Conservation (phyloP, 768 basidiomycete genomes). For the Lenzites betulinus region DNA sequence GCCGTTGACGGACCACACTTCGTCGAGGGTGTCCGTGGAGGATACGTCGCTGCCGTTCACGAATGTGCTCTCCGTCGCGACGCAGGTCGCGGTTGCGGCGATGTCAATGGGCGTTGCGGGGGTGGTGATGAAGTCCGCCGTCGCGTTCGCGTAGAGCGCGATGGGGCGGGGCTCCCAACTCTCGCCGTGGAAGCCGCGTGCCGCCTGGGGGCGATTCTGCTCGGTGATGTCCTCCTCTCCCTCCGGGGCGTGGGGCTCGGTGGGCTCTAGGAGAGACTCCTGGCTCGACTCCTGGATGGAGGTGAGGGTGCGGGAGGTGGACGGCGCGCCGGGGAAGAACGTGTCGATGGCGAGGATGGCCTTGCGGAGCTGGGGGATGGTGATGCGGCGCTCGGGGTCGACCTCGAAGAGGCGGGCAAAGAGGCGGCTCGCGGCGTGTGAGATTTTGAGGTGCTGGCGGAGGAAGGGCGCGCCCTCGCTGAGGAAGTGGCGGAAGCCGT, state of each 20-base stretch:
- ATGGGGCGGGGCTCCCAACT: constrained; percentile 14
- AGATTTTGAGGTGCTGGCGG: constrained; percentile 41
- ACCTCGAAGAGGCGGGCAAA: constrained; percentile 34
- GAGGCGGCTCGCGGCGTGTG: constrained; percentile 30
- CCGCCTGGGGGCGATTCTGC: neutral
- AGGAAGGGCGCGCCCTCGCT: constrained; percentile 74
- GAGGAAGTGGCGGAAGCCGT: constrained; percentile 83
- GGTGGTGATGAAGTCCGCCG: constrained; percentile 11
- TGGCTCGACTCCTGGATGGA: neutral
- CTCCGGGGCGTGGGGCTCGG: neutral
- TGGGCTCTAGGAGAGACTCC: neutral
- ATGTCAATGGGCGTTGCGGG: neutral
- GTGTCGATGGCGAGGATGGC: constrained; percentile 57
- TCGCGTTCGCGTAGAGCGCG: neutral
- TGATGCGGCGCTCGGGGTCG: constrained; percentile 34
- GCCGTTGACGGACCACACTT: constrained; percentile 7
- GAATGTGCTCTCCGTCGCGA: constrained; percentile 7
- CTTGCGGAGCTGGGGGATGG: constrained; percentile 48
- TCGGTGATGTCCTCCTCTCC: constrained; percentile 17
- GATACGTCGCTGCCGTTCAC: neutral
- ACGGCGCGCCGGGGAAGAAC: constrained; percentile 48
- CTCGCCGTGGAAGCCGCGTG: neutral
- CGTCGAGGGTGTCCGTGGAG: constrained; percentile 8
- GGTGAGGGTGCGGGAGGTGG: neutral
- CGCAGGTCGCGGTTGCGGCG: constrained; percentile 12